Evolutionary conservation across 2,329 filamentous ascomycete species (phyloP).

Genomic region (Macroventuria anomochaeta): DNA sequence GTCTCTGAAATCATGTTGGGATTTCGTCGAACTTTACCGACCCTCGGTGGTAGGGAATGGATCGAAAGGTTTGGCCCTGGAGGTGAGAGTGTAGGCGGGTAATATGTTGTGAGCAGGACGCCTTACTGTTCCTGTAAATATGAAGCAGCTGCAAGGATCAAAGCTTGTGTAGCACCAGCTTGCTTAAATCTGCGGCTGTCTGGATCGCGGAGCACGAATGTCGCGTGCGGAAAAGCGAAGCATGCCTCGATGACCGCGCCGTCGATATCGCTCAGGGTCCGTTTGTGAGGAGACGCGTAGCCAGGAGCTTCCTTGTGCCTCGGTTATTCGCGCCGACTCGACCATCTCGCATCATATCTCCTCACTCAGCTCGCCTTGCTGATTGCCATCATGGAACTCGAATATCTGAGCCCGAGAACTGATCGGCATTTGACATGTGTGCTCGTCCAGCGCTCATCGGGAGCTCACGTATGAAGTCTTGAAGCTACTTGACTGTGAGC

Average conservation of each 20-base stretch:
- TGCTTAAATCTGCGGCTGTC: not conserved
- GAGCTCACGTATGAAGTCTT: no score
- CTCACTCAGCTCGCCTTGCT: not conserved
- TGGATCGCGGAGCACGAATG: not conserved
- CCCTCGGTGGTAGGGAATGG: not conserved
- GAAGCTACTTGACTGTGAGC: no score
- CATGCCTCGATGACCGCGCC: not conserved
- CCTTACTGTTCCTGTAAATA: not conserved
- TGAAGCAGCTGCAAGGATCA: conserved; percentile 1
- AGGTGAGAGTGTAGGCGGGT: not conserved
- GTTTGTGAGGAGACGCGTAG: conserved; percentile 1
- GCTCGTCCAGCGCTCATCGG: no score
- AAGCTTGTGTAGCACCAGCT: not conserved
- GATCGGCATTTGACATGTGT: not conserved
- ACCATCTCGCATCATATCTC: not conserved
- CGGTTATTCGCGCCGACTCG: conserved; percentile 8
- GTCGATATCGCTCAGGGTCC: not conserved
- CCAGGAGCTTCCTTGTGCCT: not conserved
- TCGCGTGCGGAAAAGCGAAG: not conserved
- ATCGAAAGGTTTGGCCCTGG: not conserved
- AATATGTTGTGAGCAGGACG: not conserved
- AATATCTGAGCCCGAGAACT: not conserved
- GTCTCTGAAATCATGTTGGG: conserved; percentile 40
- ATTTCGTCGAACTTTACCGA: not conserved
- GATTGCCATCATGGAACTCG: not conserved